Evolutionary conservation across 495 filamentous ascomycete species (phyloP).

Genomic region (Neurospora sp.): DNA sequence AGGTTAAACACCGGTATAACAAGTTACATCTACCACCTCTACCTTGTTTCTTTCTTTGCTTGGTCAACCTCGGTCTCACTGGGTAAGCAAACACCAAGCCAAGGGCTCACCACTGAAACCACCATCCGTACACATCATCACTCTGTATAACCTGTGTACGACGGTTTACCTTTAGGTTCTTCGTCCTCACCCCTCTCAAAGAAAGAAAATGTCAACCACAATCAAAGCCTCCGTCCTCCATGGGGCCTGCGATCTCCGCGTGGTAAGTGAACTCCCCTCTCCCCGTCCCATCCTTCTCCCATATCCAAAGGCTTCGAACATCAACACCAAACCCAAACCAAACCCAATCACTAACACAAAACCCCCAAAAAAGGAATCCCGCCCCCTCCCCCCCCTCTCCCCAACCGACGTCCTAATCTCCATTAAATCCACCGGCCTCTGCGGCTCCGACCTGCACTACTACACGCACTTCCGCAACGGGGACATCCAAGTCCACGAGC

Average conservation of each 20-base stretch:
- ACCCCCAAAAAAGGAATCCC: slow-evolving; percentile 31
- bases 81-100: neutral
- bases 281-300: neutral
- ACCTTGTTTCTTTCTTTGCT: neutral
- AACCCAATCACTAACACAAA: neutral
- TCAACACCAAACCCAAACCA: neutral
- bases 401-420: slow-evolving; percentile 48
- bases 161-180: neutral
- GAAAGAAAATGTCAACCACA: slow-evolving; percentile 9
- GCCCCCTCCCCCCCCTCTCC: slow-evolving; percentile 29
- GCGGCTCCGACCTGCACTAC: slow-evolving; percentile 63
- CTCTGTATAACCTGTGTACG: neutral
- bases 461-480: slow-evolving; percentile 58
- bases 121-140: neutral
- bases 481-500: slow-evolving; percentile 53
- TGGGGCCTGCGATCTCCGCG: slow-evolving; percentile 55
- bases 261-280: slow-evolving; percentile 35
- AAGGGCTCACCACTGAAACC: neutral
- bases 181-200: neutral
- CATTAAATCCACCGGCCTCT: slow-evolving; percentile 52
- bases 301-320: neutral
- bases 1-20: neutral
- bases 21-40: neutral
- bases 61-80: neutral
- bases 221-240: slow-evolving; percentile 59